Evolutionary conservation across 441 rosid species (phyloP).

Genomic region (Brassica balearica): DNA sequence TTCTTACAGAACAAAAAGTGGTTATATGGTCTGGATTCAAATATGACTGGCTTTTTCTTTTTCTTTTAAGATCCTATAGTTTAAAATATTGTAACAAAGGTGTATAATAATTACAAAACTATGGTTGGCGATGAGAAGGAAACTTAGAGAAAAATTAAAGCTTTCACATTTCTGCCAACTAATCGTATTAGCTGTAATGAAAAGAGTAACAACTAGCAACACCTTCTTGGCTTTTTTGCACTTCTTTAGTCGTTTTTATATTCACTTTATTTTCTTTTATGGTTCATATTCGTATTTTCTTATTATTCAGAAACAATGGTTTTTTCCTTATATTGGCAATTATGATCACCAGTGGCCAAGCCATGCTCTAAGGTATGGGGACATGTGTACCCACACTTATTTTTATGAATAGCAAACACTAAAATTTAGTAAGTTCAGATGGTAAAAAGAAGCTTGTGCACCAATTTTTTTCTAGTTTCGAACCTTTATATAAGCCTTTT

Average conservation of each 20-base stretch:
- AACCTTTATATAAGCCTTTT: too few species aligned
- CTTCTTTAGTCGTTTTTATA: neutral
- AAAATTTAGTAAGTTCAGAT: too few species aligned
- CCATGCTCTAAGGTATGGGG: too few species aligned
- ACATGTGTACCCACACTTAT: too few species aligned
- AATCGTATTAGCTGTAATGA: constrained; percentile 24
- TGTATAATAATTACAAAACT: constrained; percentile 13
- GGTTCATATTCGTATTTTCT: neutral
- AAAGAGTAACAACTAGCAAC: neutral
- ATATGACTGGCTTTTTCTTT: constrained; percentile 12
- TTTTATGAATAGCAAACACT: too few species aligned
- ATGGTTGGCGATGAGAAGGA: constrained; percentile 25
- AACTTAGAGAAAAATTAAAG: constrained; percentile 5
- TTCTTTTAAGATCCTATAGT: neutral
- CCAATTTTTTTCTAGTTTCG: too few species aligned
- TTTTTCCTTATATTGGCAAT: too few species aligned
- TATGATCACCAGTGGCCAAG: too few species aligned
- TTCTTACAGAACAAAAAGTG: neutral
- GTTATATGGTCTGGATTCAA: constrained; percentile 1
- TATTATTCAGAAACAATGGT: too few species aligned
- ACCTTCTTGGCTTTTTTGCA: neutral
- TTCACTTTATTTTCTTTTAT: neutral
- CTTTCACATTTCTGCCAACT: constrained; percentile 22
- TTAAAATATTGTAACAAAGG: neutral
- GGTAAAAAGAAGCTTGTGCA: too few species aligned